These are phyloP conservation scores for Linum tenue DNA, from an alignment of 345 rosid genomes.

Conservation along the genomic window DNA sequence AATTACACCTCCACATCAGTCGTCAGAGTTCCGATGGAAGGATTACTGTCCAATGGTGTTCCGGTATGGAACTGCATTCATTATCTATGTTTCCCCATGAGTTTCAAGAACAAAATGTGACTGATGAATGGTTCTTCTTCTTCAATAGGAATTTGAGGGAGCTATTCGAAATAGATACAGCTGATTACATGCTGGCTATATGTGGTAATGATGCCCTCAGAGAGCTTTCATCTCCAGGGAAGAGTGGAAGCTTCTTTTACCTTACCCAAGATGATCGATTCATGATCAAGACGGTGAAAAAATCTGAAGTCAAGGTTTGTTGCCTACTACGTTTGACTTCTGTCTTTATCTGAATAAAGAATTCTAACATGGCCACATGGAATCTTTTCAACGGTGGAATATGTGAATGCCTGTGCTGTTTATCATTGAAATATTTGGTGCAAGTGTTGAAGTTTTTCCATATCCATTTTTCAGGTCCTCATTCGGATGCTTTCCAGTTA, in stretches of 20 bases:
- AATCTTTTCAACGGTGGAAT: neutral
- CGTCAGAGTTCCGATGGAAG: slow-evolving; percentile 90
- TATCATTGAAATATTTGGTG: neutral
- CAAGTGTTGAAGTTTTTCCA: too few species aligned
- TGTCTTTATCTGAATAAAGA: neutral
- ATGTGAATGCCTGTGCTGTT: too few species aligned
- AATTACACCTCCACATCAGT: slow-evolving; percentile 84
- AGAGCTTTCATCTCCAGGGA: slow-evolving; percentile 96
- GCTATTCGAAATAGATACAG: slow-evolving; percentile 82
- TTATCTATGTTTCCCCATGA: neutral
- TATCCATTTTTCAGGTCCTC: slow-evolving; percentile 46
- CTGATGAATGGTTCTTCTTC: neutral
- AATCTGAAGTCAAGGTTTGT: slow-evolving; percentile 98
- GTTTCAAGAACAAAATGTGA: neutral
- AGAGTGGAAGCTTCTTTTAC: slow-evolving; percentile 97
- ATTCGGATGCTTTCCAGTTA: slow-evolving; percentile 89
- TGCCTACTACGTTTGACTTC: slow-evolving; percentile 20
- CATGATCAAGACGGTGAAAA: slow-evolving; percentile 93
- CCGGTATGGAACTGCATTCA: slow-evolving; percentile 35
- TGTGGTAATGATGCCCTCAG: slow-evolving; percentile 91
- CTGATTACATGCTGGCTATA: slow-evolving; percentile 92
- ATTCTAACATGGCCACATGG: neutral
- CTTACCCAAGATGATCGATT: slow-evolving; percentile 98
- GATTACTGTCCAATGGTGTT: slow-evolving; percentile 94
- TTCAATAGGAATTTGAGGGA: slow-evolving; percentile 63